A percentile compares a stretch with the other conserved stretches of the same genome.
Evolutionary conservation across 345 rosid genomes (phyloP).

Genomic region (Populus pruinosa): DNA sequence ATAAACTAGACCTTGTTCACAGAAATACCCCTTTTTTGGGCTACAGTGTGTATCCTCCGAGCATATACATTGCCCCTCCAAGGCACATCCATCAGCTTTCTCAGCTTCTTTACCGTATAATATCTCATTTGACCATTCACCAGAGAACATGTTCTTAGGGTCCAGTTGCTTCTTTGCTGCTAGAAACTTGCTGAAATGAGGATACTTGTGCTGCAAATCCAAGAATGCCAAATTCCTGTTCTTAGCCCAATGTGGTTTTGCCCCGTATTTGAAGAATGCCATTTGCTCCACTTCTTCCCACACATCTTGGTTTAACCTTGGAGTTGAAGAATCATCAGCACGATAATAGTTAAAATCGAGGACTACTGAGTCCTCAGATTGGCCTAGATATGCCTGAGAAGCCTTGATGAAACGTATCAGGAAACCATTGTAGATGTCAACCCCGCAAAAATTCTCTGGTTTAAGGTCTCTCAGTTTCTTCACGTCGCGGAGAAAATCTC

Average conservation of each 20-base stretch:
- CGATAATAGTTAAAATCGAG: slow-evolving; percentile 81
- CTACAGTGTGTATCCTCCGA: slow-evolving; percentile 73
- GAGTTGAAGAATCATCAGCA: slow-evolving; percentile 51
- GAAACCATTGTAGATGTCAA: slow-evolving; percentile 66
- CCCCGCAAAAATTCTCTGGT: slow-evolving; percentile 59
- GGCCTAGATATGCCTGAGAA: slow-evolving; percentile 73
- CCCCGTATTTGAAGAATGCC: slow-evolving; percentile 73
- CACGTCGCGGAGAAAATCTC: slow-evolving; percentile 53
- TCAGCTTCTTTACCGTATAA: slow-evolving; percentile 40
- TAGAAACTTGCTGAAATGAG: slow-evolving; percentile 40
- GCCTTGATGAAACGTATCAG: slow-evolving; percentile 72
- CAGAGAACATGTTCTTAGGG: slow-evolving; percentile 58
- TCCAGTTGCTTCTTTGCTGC: slow-evolving; percentile 62
- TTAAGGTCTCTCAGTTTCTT: slow-evolving; percentile 59
- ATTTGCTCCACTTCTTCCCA: slow-evolving; percentile 93
- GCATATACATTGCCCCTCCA: slow-evolving; percentile 83
- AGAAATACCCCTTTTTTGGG: slow-evolving; percentile 61
- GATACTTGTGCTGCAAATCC: slow-evolving; percentile 55
- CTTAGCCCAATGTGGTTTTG: slow-evolving; percentile 88
- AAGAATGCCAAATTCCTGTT: slow-evolving; percentile 67
- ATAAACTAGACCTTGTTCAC: slow-evolving; percentile 58
- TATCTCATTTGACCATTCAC: slow-evolving; percentile 78
- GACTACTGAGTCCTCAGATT: slow-evolving; percentile 69
- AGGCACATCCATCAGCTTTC: slow-evolving; percentile 65
- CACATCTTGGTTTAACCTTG: slow-evolving; percentile 64